Percentiles rank a stretch among this genome's conserved stretches.
These are phyloP conservation scores for Diutina siamensis DNA, from an alignment of 1,139 yeast species.

Conservation along the genomic window DNA sequence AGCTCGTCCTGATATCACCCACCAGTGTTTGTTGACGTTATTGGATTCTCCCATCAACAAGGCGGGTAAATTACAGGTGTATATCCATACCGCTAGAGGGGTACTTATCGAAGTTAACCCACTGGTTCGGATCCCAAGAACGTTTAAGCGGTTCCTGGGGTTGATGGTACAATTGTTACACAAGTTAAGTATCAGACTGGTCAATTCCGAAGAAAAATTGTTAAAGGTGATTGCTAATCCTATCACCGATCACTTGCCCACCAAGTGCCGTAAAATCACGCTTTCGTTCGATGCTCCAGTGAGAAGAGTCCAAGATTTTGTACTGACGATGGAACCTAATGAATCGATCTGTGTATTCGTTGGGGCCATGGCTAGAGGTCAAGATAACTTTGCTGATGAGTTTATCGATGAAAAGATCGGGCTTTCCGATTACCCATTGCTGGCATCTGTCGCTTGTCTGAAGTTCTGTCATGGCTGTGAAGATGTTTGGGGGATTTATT, in stretches of 20 bases:
- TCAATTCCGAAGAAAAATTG: conserved; percentile 87
- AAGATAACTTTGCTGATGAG: conserved; percentile 94
- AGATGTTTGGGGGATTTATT: conserved; percentile 80
- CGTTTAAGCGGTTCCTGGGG: conserved; percentile 94
- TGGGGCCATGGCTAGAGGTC: conserved; percentile 99
- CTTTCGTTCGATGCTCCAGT: conserved; percentile 91
- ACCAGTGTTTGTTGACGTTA: conserved; percentile 84
- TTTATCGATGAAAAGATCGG: conserved; percentile 94
- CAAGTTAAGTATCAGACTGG: conserved; percentile 84
- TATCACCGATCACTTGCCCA: conserved; percentile 90
- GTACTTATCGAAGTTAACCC: conserved; percentile 94
- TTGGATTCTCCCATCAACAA: conserved; percentile 94
- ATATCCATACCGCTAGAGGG: conserved; percentile 90
- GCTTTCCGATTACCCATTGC: conserved; percentile 85
- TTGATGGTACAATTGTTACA: conserved; percentile 94
- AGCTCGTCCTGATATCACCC: conserved; percentile 97
- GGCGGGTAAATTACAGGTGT: conserved; percentile 93
- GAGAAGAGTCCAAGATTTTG: conserved; percentile 80
- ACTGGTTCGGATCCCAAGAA: conserved; percentile 92
- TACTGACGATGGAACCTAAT: conserved; percentile 65
- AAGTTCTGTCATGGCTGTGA: conserved; percentile 98
- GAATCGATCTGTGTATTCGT: conserved; percentile 96
- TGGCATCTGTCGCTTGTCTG: conserved; percentile 97
- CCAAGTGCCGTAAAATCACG: conserved; percentile 88
- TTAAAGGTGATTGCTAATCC: conserved; percentile 94